A percentile compares a stretch with the other conserved stretches of the same genome.
phyloP scores from a whole-genome alignment of 1,284 basidiomycete species.

The Pseudozyma flocculosa region DNA sequence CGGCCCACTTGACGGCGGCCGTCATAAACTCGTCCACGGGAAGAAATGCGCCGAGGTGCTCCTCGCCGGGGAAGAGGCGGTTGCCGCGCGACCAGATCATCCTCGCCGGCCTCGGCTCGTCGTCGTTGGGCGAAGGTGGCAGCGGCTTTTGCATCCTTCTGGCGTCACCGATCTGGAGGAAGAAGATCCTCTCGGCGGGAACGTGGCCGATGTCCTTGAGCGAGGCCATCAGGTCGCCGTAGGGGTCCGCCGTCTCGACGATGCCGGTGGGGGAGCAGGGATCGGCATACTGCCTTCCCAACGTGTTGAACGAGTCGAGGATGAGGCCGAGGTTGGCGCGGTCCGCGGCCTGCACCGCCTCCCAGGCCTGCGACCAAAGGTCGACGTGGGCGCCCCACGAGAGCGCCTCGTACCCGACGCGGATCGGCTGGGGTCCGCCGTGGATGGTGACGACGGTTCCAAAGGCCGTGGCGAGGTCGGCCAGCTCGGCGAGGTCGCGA shows the following conservation, averaged over 20 bases:
- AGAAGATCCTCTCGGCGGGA: constrained; percentile 51
- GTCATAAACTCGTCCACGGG: constrained; percentile 55
- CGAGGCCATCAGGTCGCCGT: constrained; percentile 36
- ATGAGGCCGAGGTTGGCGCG: constrained; percentile 57
- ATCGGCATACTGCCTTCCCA: constrained; percentile 57
- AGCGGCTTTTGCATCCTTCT: constrained; percentile 33
- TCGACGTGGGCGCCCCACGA: constrained; percentile 47
- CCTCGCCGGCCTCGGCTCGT: constrained; percentile 54
- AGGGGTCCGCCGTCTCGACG: constrained; percentile 30
- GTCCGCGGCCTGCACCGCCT: constrained; percentile 49
- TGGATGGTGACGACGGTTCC: constrained; percentile 5
- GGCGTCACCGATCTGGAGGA: constrained; percentile 59
- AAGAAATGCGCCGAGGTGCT: constrained; percentile 55
- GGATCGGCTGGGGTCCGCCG: constrained; percentile 26
- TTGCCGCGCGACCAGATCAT: constrained; percentile 58
- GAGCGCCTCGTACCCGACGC: constrained; percentile 50
- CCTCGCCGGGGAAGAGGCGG: constrained; percentile 58
- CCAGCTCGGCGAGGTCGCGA: constrained; percentile 45
- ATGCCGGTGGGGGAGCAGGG: constrained; percentile 39
- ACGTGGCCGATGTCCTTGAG: constrained; percentile 21
- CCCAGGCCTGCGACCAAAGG: constrained; percentile 57
- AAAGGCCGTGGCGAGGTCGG: constrained; percentile 21
- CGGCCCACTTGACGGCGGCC: constrained; percentile 47
- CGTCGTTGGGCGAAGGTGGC: constrained; percentile 38
- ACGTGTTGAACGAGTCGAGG: constrained; percentile 60